Evolutionary conservation across 2,329 filamentous ascomycete genomes (phyloP), one percentile per base, ranked within the genome.

Genomic region (Apiospora malaysiana): DNA sequence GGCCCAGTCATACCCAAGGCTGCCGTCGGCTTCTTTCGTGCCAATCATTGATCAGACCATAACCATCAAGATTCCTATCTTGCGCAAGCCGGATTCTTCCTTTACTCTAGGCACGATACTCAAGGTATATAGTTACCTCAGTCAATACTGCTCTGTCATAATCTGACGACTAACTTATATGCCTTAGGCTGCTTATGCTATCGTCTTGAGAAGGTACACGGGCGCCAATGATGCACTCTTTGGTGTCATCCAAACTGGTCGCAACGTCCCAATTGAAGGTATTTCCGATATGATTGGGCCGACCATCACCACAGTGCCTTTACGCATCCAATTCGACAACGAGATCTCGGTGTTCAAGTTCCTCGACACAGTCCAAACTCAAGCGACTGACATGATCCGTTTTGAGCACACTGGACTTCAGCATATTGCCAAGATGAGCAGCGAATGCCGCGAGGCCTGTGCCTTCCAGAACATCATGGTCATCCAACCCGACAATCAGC

Each of bases 301-400:
- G 0, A 74, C 82, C 75, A 81, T 84, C 68, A 81, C 82, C 7
- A 84, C 83, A 0, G 78, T 84, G 3, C 83, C 83, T 6, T 74
- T 84, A 23, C 79, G 81, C 16, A 78, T 84, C 4, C 21, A 77
- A 77, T 32, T 71, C 75, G 5, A 75, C 77, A 72, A 77, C 4
- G 75, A 77, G 12, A 72, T 73, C 16, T 76, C 78, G 0, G 77
- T 84, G 6, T 71, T 73, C 0, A 77, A 84, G 25, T 86, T 84
- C 70, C 78, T 90, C 12, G 77, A 84, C 25, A 74, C 75, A 0
- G 47, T 78, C 0, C 76, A 70, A 12, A 43, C 5, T 18, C 69
- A 70, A 32, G 45, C 63, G 7, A 51, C 69, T n/a, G 69, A 67
- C 21, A 68, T 68, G 69, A 68, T 68, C 59, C 45, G 63, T 21